Evolutionary conservation across 768 basidiomycete genomes (phyloP).

Genomic region (Tylopilus vinaceipallidus): DNA sequence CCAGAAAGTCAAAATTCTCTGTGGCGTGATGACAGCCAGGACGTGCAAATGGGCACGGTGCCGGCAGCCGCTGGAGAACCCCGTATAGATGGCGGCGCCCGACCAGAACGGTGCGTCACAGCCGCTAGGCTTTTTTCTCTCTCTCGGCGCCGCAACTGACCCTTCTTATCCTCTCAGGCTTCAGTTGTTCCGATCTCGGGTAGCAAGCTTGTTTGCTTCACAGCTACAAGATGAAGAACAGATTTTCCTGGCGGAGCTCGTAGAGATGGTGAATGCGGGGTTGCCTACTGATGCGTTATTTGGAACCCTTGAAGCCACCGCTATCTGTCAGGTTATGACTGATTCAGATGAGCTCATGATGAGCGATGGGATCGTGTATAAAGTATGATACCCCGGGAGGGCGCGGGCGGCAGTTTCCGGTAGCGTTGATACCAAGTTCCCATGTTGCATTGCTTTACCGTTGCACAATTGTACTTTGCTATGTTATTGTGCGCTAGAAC

Average conservation of each 20-base stretch:
- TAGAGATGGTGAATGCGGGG: slow-evolving; percentile 77
- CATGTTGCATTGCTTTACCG: slow-evolving; percentile 4
- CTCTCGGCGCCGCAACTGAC: not conserved
- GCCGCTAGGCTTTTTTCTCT: not conserved
- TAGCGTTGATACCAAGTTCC: not conserved
- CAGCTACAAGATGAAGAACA: slow-evolving; percentile 74
- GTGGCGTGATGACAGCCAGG: slow-evolving; percentile 68
- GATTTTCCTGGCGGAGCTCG: slow-evolving; percentile 63
- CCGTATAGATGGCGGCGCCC: slow-evolving; percentile 42
- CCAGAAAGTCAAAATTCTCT: slow-evolving; percentile 50
- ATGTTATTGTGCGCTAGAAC: not conserved
- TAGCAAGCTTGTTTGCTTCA: slow-evolving; percentile 70
- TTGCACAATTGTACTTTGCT: slow-evolving; percentile 1
- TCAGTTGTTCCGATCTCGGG: slow-evolving; percentile 74
- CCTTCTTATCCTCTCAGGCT: slow-evolving; percentile 44
- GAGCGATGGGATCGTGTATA: slow-evolving; percentile 84
- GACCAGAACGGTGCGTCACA: slow-evolving; percentile 57
- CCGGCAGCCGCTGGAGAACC: slow-evolving; percentile 37
- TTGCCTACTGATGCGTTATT: slow-evolving; percentile 67
- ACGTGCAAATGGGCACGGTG: slow-evolving; percentile 58
- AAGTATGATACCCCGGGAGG: slow-evolving; percentile 46
- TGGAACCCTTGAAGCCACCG: slow-evolving; percentile 76
- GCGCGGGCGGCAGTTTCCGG: not conserved
- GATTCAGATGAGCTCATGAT: slow-evolving; percentile 77
- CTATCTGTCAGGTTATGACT: slow-evolving; percentile 72